Base-by-base conservation (phyloP, 768 basidiomycete genomes). In the Tubosaeta sp. region DNA sequence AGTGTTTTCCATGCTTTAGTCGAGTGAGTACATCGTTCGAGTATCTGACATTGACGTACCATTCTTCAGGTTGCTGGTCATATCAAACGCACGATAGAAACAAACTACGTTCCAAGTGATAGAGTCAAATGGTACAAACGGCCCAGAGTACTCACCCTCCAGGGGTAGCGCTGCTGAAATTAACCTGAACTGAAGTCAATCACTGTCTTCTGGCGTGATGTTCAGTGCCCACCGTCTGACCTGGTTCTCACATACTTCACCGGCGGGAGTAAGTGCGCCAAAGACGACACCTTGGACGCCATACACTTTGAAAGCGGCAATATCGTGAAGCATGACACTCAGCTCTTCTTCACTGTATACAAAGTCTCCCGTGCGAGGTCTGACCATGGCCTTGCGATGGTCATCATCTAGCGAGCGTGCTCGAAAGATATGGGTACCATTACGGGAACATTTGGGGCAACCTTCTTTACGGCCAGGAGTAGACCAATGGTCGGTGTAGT, bases 401-500 rank as follows among this genome's bases (percentile, higher is more conserved):
- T 52, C 11, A 43, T 29, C 39, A 52, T 16, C 27, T 38, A 16
- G 37, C 32, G 11, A 43, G 6, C 3, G 44, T 43, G 43, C 17
- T 48, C 52, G 50, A 53, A 16, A 37, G 25, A 45, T 69, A 54
- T 64, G 84, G 72, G 51, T 61, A 90, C 91, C 88, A 93, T 90
- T 51, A 88, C 74, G 0, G 85, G 82, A 8, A 81, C 60, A 38
- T 75, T 69, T 5, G 76, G 74, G 14, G 78, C 71, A 4, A 69
- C 74, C 29, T 71, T 72, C 52, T 76, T 75, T 39, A 92, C 78
- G 4, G 76, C 68, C 58, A 27, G 82, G 34, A 90, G 70, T 32
- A 92, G 75, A 0, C 91, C 91, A n/a, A 87, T 56, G 53, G 81
- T 86, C 5, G 91, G 91, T 0, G 91, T 93, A 16, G 83, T 87